Base-by-base conservation (phyloP, 768 basidiomycete species). In the Lactarius indigo region DNA sequence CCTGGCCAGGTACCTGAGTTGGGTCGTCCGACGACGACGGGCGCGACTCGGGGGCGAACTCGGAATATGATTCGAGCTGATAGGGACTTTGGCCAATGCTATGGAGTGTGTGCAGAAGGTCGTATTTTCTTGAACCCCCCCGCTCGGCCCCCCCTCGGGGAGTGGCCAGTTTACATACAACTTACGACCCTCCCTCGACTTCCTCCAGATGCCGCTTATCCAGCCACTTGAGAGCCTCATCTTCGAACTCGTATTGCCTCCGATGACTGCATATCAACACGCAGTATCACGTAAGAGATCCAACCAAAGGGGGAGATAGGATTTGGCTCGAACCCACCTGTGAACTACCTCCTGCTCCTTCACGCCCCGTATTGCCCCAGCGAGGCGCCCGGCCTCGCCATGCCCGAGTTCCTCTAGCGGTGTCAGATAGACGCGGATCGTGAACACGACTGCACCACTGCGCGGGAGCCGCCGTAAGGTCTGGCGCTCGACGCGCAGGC, bases 371-470 rank as follows among this genome's bases (percentile, higher is more conserved):
- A 90, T 73, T 7, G 87, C 86, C 55, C 80, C 80, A 6, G 83
- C 87, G 71, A 90, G 75, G 61, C 88, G 77, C n/a, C 80, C 84
- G 0, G 86, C 80, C 33, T 86, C 82, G 0, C 85, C 87, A 9
- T 75, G 75, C 12, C 69, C 80, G 1, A 89, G 72, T 39, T 81
- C 80, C n/a, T 76, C 78, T 33, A 88, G 74, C 17, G 83, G 82
- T 33, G 80, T 80, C 59, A 86, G 26, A 75, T 88, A 88, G 37
- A 85, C 86, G 39, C 88, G 81, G 70, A 89, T 85, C 60, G 85
- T 86, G 73, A 90, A 90, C 23, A 87, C 74, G 37, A 89, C 79
- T 1, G 82, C 86, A 18, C 89, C 87, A 28, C 81, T 83, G 3
- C 79, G 77, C 9, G 84, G 84, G 60, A 90, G 79, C 31, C 88